Conservation (phyloP, 148 eudicot genomes). For the Spergularia marina region DNA sequence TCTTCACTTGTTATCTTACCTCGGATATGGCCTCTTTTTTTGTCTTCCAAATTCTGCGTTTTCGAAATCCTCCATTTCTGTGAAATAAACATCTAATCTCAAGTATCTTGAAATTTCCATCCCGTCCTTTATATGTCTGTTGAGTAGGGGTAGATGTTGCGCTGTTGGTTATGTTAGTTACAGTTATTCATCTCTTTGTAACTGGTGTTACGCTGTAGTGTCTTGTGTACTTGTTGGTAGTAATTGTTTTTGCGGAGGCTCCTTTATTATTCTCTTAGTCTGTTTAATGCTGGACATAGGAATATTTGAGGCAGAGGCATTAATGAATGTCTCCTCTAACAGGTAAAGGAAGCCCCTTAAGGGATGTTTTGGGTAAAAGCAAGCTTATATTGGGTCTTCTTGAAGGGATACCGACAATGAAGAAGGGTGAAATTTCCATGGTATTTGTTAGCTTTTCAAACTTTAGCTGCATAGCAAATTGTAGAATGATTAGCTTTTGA, state of each 20-base stretch:
- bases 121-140: background rate
- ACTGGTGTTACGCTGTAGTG: background rate
- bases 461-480: background rate
- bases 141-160: background rate
- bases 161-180: background rate
- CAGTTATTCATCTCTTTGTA: background rate
- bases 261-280: background rate
- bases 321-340: conserved; percentile 21
- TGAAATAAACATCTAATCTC: background rate
- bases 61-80: background rate
- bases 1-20: background rate
- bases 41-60: background rate
- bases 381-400: conserved; percentile 84
- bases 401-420: conserved; percentile 97
- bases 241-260: background rate
- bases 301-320: background rate
- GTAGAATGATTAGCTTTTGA: background rate
- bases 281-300: background rate
- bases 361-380: conserved; percentile 94
- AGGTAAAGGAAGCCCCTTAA: conserved; percentile 80
- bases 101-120: background rate
- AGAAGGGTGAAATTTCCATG: conserved; percentile 92
- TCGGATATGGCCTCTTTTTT: background rate
- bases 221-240: background rate
- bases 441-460: conserved; percentile 34